Base-by-base conservation (phyloP, 805 yeast species). In the Candida golubevii region DNA sequence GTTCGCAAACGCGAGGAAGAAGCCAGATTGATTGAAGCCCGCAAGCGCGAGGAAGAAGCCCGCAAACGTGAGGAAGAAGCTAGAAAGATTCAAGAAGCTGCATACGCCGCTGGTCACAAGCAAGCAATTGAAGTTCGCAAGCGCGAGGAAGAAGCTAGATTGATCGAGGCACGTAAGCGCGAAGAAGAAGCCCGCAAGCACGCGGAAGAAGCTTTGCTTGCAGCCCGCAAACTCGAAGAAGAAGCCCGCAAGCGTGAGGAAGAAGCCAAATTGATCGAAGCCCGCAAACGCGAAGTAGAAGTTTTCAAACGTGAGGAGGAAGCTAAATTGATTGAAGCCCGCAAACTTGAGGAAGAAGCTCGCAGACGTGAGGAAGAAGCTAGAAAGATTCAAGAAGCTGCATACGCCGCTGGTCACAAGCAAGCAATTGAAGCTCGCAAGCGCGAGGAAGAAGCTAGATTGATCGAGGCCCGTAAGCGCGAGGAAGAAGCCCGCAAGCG, bases 21-120 rank as follows among this genome's bases (percentile, higher is more conserved):
- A 1, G 45, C 45, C 2, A 18, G 23, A 18, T 18, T 18, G 23
- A 3, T 18, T 18, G 23, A 18, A 18, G 23, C 23, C 23, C 23
- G 23, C 23, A 7, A 29, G 14, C 27, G 23, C 26, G 32, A 12
- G 32, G 11, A 10, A 11, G 32, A 29, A 12, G n/a, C n/a, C 6
- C 23, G 23, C 23, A 18, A 18, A 18, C 23, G 23, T 18, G 23
- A 18, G 23, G 23, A 18, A 18, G 39, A 36, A 15, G 29, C 33
- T 33, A 36, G 27, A 14, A 35, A 40, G 35, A 40, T 40, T 14
- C 34, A 34, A 15, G 30, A 29, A 12, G 43, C 44, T 3, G 45
- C 45, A 2, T 42, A 30, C 29, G 41, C 36, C 6, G 46, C 46
- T 26, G 38, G 40, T 9, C 14, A 32, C 9, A 37, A 36, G 26